Conservation (phyloP, 2,329 filamentous ascomycete genomes). For the Ilyonectria robusta region DNA sequence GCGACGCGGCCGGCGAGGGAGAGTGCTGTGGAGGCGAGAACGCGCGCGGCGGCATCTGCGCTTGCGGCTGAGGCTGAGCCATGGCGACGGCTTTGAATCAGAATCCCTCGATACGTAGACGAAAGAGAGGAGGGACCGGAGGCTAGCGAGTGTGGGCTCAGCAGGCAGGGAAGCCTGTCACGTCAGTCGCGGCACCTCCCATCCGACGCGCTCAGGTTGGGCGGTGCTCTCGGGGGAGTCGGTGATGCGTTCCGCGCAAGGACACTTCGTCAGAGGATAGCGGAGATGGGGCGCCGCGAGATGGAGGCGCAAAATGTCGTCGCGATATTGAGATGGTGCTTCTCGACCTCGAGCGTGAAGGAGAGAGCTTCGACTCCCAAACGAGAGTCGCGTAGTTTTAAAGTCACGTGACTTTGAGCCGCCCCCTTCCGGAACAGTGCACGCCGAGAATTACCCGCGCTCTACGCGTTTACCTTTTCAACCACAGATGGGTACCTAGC, state of each 20-base stretch:
- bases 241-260: constrained; percentile 23
- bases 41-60: constrained; percentile 62
- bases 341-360: constrained; percentile 46
- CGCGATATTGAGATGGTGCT: constrained; percentile 42
- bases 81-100: constrained; percentile 52
- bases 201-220: constrained; percentile 57
- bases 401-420: constrained; percentile 57
- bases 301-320: constrained; percentile 45
- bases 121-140: constrained; percentile 26
- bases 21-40: constrained; percentile 76
- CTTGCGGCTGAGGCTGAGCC: constrained; percentile 71
- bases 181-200: constrained; percentile 60
- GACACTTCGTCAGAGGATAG: constrained; percentile 26
- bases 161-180: constrained; percentile 67
- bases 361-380: constrained; percentile 50
- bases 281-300: constrained; percentile 35
- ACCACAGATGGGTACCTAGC: constrained; percentile 28
- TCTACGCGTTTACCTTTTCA: constrained; percentile 39
- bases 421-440: constrained; percentile 20
- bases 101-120: constrained; percentile 22
- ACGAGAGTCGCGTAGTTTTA: constrained; percentile 57
- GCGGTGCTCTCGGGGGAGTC: constrained; percentile 35
- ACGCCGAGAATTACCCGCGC: constrained; percentile 48
- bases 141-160: constrained; percentile 51
- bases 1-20: constrained; percentile 72